Percentiles rank a stretch among this genome's conserved stretches.
phyloP scores from a whole-genome alignment of 2,329 filamentous ascomycete species.

The Alternaria arbusti region DNA sequence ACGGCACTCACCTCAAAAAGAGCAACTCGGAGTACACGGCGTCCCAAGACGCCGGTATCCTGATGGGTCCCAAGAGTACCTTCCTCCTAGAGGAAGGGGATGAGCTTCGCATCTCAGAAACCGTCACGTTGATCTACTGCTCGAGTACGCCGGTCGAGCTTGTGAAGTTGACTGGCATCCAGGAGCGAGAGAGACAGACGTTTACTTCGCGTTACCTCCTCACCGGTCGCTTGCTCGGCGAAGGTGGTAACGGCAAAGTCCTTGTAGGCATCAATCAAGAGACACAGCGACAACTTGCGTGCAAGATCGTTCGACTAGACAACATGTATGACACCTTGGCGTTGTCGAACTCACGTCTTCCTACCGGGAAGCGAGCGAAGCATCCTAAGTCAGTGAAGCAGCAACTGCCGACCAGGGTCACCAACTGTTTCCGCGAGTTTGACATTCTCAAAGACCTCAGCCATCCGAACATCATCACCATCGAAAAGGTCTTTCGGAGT shows the following conservation, averaged over 20 bases:
- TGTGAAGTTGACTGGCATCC: slow-evolving; percentile 23
- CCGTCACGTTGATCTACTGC: slow-evolving; percentile 37
- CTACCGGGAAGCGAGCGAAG: slow-evolving; percentile 3
- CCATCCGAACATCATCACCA: slow-evolving; percentile 66
- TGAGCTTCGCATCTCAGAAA: slow-evolving; percentile 44
- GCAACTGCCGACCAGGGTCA: slow-evolving; percentile 32
- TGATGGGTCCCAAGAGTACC: slow-evolving; percentile 44
- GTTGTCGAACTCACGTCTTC: slow-evolving; percentile 8
- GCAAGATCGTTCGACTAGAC: slow-evolving; percentile 67
- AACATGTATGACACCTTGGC: slow-evolving; percentile 19
- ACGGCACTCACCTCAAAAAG: slow-evolving; percentile 50
- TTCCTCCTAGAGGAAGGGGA: slow-evolving; percentile 55
- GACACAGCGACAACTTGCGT: slow-evolving; percentile 68
- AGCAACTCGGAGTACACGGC: slow-evolving; percentile 24
- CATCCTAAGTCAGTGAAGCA: slow-evolving; percentile 8
- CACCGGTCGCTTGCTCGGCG: slow-evolving; percentile 59
- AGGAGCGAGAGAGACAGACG: slow-evolving; percentile 47
- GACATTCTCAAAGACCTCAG: slow-evolving; percentile 59
- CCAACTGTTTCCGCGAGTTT: slow-evolving; percentile 50
- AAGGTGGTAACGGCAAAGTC: slow-evolving; percentile 61
- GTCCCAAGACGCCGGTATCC: slow-evolving; percentile 32
- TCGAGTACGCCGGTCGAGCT: slow-evolving; percentile 11
- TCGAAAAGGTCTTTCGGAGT: slow-evolving; percentile 64
- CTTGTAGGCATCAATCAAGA: slow-evolving; percentile 60
- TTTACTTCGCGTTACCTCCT: slow-evolving; percentile 60